Conservation (phyloP, 768 basidiomycete species). For the Gymnopilus junonius region DNA sequence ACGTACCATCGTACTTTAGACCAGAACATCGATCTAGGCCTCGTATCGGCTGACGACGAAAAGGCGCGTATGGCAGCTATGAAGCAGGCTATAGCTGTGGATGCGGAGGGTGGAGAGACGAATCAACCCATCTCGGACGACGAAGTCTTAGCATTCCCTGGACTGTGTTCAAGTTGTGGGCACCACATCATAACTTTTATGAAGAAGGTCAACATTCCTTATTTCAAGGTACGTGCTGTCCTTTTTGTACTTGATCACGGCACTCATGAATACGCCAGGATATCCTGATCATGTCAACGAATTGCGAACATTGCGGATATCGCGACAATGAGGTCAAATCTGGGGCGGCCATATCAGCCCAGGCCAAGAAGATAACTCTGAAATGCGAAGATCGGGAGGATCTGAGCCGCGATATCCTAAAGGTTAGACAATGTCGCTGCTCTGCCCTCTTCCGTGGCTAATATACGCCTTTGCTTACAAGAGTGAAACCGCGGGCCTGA, state of each 20-base stretch:
- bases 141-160: conserved; percentile 89
- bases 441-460: not conserved
- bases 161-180: conserved; percentile 88
- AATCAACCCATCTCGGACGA: conserved; percentile 58
- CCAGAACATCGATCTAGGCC: conserved; percentile 82
- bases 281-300: conserved; percentile 97
- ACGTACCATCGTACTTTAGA: conserved; percentile 79
- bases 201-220: conserved; percentile 96
- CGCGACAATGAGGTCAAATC: conserved; percentile 98
- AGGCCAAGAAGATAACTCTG: conserved; percentile 86
- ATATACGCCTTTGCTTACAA: conserved; percentile 31
- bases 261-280: conserved; percentile 55
- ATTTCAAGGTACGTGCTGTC: conserved; percentile 79
- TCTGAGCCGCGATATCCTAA: conserved; percentile 89
- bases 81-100: conserved; percentile 12
- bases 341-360: conserved; percentile 83
- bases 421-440: conserved; percentile 53
- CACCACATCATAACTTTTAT: conserved; percentile 84
- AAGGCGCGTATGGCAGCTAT: conserved; percentile 4
- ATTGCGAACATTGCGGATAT: conserved; percentile 95
- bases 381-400: conserved; percentile 94
- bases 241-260: not conserved
- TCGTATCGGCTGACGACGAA: conserved; percentile 57
- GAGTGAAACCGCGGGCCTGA: conserved; percentile 92
- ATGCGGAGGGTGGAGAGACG: conserved; percentile 16